A percentile compares a stretch with the other conserved stretches of the same genome.
Conservation (phyloP, 371 early-diverging fungal genomes). For the Mucor irregularis region DNA sequence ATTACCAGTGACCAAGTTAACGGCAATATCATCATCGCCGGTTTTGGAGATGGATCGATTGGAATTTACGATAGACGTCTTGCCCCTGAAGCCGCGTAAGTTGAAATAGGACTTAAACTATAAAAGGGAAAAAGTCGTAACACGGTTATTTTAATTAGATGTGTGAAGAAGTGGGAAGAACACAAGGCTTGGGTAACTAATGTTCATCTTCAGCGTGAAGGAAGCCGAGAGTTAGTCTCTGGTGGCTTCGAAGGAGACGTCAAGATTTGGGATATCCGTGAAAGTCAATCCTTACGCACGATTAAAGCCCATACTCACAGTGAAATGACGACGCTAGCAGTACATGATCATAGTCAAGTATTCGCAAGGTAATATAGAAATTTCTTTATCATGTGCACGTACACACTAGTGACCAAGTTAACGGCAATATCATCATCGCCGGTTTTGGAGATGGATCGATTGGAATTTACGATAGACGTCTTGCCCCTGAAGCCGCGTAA, state of each 20-base stretch:
- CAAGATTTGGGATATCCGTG: slow-evolving; percentile 85
- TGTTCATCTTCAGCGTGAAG: slow-evolving; percentile 66
- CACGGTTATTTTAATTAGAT: slow-evolving; percentile 22
- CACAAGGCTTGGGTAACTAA: slow-evolving; percentile 66
- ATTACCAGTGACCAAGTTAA: slow-evolving; percentile 69
- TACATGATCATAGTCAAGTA: slow-evolving; percentile 72
- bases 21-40: slow-evolving; percentile 74
- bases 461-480: slow-evolving; percentile 76
- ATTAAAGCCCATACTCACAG: slow-evolving; percentile 52
- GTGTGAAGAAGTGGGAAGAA: slow-evolving; percentile 66
- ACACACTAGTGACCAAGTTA: slow-evolving; percentile 69
- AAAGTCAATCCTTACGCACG: slow-evolving; percentile 46
- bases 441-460: slow-evolving; percentile 85
- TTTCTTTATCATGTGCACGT: too few species aligned
- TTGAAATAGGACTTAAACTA: too few species aligned
- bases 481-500: slow-evolving; percentile 55
- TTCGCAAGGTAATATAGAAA: slow-evolving; percentile 75
- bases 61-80: slow-evolving; percentile 76
- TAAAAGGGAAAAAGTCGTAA: not conserved
- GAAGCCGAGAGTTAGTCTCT: slow-evolving; percentile 59
- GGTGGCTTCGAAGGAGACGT: slow-evolving; percentile 72
- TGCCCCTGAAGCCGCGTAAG: slow-evolving; percentile 53
- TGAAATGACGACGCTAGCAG: slow-evolving; percentile 66
- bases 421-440: slow-evolving; percentile 71
- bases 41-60: slow-evolving; percentile 83